A percentile compares a stretch with the other conserved stretches of the same genome.
phyloP scores from a whole-genome alignment of 305 asterid species.

The Fraxinus paxiana region DNA sequence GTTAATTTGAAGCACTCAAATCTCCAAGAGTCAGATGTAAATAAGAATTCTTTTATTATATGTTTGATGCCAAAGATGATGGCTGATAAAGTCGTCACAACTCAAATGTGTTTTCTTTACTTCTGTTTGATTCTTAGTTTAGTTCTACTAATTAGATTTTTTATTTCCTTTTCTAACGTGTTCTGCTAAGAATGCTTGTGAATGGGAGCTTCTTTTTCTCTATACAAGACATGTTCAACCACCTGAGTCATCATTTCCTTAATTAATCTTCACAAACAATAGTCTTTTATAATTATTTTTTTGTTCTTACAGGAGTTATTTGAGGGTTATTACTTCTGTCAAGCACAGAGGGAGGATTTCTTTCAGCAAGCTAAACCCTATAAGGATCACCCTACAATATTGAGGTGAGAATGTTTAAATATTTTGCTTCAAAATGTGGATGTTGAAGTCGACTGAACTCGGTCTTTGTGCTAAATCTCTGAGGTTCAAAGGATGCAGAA shows the following conservation, averaged over 20 bases:
- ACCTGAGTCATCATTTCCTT: not conserved
- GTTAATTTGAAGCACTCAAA: not conserved
- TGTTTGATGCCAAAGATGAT: not conserved
- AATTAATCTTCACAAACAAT: not conserved
- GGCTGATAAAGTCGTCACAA: not conserved
- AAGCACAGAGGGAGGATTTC: constrained; percentile 90
- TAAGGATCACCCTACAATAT: constrained; percentile 74
- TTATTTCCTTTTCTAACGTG: not conserved
- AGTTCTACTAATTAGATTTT: not conserved
- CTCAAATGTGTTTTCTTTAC: not conserved
- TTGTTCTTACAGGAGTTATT: constrained; percentile 71
- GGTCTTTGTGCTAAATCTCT: constrained; percentile 9
- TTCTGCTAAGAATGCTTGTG: not conserved
- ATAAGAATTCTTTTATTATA: not conserved
- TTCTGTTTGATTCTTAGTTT: not conserved
- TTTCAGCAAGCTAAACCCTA: constrained; percentile 80
- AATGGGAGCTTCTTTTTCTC: not conserved
- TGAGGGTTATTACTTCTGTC: constrained; percentile 94
- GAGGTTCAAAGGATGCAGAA: constrained; percentile 67
- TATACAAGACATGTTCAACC: not conserved
- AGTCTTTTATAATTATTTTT: not conserved
- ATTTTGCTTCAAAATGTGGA: constrained; percentile 13
- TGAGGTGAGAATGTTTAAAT: constrained; percentile 42
- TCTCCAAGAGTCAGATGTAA: not conserved
- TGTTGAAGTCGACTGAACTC: not conserved